Conservation (phyloP, 1,139 yeast genomes). For the Yamadazyma mexicana region DNA sequence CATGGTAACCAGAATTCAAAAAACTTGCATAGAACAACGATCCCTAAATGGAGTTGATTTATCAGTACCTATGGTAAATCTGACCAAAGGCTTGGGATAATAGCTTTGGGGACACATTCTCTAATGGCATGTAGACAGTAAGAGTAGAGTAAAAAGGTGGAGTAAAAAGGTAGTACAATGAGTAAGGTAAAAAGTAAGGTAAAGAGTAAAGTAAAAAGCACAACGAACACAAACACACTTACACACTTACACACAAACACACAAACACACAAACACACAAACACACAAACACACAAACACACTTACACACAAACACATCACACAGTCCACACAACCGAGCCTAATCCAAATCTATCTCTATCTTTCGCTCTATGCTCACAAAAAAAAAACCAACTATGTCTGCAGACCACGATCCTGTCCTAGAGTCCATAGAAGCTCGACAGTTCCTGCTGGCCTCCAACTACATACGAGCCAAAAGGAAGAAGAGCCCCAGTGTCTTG, state of each 20-base stretch:
- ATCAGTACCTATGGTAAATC: constrained; percentile 10
- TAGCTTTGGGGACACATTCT: constrained; percentile 11
- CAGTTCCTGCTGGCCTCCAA: constrained; percentile 54
- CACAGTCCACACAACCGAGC: no score
- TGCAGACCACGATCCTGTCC: constrained; percentile 3
- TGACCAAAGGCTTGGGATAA: constrained; percentile 28
- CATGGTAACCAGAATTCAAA: constrained; percentile 20
- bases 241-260: no score
- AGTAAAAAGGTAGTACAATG: no score
- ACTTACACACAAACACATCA: no score
- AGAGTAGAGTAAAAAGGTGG: no score
- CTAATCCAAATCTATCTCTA: no score
- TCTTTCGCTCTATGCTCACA: not conserved
- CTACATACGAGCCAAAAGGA: constrained; percentile 49
- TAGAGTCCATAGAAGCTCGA: constrained; percentile 49
- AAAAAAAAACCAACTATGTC: not conserved
- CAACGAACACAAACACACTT: no score
- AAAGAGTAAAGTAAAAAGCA: no score
- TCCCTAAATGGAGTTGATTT: constrained; percentile 24
- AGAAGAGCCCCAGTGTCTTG: constrained; percentile 55
- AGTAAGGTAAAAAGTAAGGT: no score
- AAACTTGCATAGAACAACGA: constrained; percentile 19
- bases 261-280: no score
- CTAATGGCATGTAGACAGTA: no score
- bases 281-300: no score